Percentiles rank a stretch among this genome's conserved stretches.
phyloP scores from a whole-genome alignment of 1,284 basidiomycete genomes.

The Ustilago cynodontis region DNA sequence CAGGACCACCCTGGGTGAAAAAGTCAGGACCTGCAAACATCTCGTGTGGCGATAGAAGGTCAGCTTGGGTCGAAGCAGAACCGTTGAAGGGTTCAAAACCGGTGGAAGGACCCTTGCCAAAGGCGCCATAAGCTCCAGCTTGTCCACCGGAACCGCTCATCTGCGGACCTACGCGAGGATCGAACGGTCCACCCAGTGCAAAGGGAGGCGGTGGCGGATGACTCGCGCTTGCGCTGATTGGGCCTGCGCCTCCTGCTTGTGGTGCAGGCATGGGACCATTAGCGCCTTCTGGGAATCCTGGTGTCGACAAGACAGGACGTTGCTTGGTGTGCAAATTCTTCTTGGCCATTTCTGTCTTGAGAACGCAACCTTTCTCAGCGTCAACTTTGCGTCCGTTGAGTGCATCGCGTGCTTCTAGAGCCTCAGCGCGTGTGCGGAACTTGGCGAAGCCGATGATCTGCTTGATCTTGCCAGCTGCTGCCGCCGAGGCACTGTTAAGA shows the following conservation, averaged over 20 bases:
- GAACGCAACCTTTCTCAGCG: conserved; percentile 89
- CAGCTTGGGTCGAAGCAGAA: conserved; percentile 21
- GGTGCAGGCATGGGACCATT: conserved; percentile 24
- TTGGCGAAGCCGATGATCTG: conserved; percentile 99
- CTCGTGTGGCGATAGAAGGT: conserved; percentile 55
- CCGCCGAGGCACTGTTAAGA: conserved; percentile 29
- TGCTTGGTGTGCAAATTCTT: conserved; percentile 90
- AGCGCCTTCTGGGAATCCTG: conserved; percentile 37
- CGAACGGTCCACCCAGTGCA: conserved; percentile 37
- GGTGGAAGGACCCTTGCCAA: conserved; percentile 19
- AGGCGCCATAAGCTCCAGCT: conserved; percentile 26
- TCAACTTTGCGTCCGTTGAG: conserved; percentile 92
- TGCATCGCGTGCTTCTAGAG: conserved; percentile 86
- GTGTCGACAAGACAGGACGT: conserved; percentile 35
- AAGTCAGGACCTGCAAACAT: conserved; percentile 46
- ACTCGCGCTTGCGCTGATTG: conserved; percentile 7
- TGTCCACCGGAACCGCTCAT: conserved; percentile 27
- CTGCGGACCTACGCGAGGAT: conserved; percentile 39
- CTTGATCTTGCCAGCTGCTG: conserved; percentile 71
- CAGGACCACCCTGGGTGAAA: conserved; percentile 25
- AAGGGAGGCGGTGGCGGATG: conserved; percentile 28
- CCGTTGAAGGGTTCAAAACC: conserved; percentile 48
- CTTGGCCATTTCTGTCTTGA: conserved; percentile 99
- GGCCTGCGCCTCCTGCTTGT: conserved; percentile 9
- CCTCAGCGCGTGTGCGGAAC: conserved; percentile 88